Conservation (phyloP, 139 green algal genomes). For the Chlamydomonas eustigma region DNA sequence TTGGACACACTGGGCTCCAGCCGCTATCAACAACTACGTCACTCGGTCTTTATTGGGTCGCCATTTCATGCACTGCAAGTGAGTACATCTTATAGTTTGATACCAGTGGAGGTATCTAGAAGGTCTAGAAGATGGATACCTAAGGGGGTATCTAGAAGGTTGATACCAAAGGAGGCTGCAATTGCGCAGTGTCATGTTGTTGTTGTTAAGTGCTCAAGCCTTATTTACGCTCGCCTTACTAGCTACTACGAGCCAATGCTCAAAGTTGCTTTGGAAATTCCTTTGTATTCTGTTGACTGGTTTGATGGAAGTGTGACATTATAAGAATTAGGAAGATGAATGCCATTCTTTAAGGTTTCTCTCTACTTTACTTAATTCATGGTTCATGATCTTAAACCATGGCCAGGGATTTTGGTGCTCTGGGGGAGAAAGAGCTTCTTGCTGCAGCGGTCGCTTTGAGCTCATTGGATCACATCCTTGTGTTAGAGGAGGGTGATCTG, state of each 20-base stretch:
- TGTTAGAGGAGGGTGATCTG: neutral
- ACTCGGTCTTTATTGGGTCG: slow-evolving; percentile 1
- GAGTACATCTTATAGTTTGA: neutral
- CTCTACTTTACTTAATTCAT: neutral
- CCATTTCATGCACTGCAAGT: slow-evolving; percentile 11
- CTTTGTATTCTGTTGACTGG: neutral
- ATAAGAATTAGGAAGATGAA: neutral
- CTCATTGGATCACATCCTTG: neutral
- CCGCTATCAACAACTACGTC: slow-evolving; percentile 7
- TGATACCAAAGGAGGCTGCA: neutral
- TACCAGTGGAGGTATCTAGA: neutral
- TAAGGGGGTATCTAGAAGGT: neutral
- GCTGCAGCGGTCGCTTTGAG: neutral
- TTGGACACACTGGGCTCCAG: neutral
- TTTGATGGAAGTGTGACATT: neutral
- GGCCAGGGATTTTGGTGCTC: neutral
- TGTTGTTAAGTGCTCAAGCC: neutral
- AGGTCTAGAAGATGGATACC: neutral
- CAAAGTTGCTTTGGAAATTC: neutral
- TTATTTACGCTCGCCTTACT: neutral
- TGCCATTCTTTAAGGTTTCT: neutral
- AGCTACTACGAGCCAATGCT: neutral
- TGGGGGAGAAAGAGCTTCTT: slow-evolving; percentile 1
- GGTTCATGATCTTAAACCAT: neutral
- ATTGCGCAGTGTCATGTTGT: neutral